Conservation (phyloP, 2,329 filamentous ascomycete genomes). For the Clonostachys chloroleuca region DNA sequence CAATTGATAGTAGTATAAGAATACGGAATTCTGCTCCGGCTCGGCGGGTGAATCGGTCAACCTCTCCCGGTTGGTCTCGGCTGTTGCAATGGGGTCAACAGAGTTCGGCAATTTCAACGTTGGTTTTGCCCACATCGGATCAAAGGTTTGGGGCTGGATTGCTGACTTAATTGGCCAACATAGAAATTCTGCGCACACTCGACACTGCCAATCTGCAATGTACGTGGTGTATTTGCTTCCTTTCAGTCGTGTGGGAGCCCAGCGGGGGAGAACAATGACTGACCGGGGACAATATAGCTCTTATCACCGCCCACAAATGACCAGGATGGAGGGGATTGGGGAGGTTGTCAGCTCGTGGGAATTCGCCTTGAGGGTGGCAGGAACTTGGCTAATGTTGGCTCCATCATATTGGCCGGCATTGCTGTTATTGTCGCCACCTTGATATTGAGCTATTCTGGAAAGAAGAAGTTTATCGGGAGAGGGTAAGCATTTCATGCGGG, state of each 20-base stretch:
- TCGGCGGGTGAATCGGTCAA: no score
- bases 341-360: conserved; percentile 71
- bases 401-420: conserved; percentile 75
- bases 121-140: conserved; percentile 10
- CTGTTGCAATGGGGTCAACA: conserved; percentile 51
- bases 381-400: conserved; percentile 83
- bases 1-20: no score
- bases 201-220: conserved; percentile 80
- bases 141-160: no score
- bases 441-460: conserved; percentile 76
- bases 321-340: conserved; percentile 51
- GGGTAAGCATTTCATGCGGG: conserved; percentile 50
- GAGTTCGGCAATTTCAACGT: conserved; percentile 59
- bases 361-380: conserved; percentile 64
- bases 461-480: conserved; percentile 88
- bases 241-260: not conserved
- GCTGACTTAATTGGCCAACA: not conserved
- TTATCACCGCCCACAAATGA: conserved; percentile 12
- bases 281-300: not conserved
- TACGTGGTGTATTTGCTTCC: conserved; percentile 37
- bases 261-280: not conserved
- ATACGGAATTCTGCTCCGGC: no score
- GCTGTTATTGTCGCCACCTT: conserved; percentile 66
- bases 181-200: conserved; percentile 82
- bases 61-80: no score